Conservation (phyloP, 169 alveolate genomes). For the Cryptosporidium muris region DNA sequence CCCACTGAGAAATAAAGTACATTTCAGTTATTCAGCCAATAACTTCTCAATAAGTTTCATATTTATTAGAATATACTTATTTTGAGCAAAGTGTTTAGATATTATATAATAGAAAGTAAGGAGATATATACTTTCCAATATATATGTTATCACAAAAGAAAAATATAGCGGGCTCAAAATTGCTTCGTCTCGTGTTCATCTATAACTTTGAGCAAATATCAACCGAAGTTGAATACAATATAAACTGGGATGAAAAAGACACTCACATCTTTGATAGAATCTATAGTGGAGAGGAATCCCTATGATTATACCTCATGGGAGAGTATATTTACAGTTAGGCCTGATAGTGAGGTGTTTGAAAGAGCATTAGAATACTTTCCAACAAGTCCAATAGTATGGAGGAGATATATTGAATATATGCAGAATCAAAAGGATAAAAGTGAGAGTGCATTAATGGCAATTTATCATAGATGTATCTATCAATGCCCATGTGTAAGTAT, state of each 20-base stretch:
- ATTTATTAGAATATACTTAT: too few species aligned
- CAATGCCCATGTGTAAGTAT: constrained; percentile 69
- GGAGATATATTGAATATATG: constrained; percentile 55
- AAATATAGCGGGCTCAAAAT: background rate
- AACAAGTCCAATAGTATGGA: constrained; percentile 68
- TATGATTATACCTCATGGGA: constrained; percentile 64
- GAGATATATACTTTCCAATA: too few species aligned
- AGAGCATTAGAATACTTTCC: constrained; percentile 68
- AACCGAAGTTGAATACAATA: background rate
- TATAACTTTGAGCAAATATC: background rate
- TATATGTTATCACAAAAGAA: too few species aligned
- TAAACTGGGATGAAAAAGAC: constrained; percentile 29
- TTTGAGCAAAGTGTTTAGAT: too few species aligned
- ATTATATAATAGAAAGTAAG: too few species aligned
- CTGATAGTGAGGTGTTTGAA: constrained; percentile 70
- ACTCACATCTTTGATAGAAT: constrained; percentile 44
- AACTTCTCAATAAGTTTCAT: too few species aligned
- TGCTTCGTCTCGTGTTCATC: background rate
- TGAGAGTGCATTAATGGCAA: constrained; percentile 5
- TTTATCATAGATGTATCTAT: constrained; percentile 48
- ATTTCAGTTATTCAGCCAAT: too few species aligned
- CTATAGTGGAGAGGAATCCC: constrained; percentile 67
- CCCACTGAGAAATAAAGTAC: too few species aligned
- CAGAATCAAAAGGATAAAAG: constrained; percentile 32
- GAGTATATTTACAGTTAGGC: constrained; percentile 53